Conservation (phyloP, 2,329 filamentous ascomycete genomes). For the Penicillium sp. region DNA sequence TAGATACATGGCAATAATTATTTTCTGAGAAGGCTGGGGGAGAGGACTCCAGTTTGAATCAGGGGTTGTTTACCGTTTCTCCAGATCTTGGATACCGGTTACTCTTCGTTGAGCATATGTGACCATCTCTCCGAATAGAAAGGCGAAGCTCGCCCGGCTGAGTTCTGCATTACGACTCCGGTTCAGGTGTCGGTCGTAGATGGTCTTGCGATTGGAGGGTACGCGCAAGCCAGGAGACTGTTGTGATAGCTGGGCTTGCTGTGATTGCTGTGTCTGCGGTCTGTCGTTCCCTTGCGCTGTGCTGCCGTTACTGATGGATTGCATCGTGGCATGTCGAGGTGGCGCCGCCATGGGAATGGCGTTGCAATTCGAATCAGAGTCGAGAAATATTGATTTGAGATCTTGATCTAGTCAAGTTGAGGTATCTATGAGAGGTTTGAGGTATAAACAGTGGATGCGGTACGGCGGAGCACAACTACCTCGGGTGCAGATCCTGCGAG, state of each 20-base stretch:
- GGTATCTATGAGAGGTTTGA: background rate
- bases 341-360: slow-evolving; percentile 28
- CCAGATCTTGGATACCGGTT: slow-evolving; percentile 88
- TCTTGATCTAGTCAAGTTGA: background rate
- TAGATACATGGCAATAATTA: background rate
- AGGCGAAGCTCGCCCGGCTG: slow-evolving; percentile 91
- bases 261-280: background rate
- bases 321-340: slow-evolving; percentile 32
- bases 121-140: slow-evolving; percentile 95
- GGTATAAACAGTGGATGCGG: slow-evolving; percentile 13
- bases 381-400: background rate
- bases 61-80: slow-evolving; percentile 66
- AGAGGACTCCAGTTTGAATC: background rate
- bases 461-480: slow-evolving; percentile 29
- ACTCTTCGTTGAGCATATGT: slow-evolving; percentile 88
- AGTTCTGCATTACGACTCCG: slow-evolving; percentile 83
- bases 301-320: slow-evolving; percentile 31
- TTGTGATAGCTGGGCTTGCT: slow-evolving; percentile 36
- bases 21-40: background rate
- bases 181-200: slow-evolving; percentile 94
- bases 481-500: slow-evolving; percentile 14
- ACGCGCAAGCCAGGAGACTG: slow-evolving; percentile 66
- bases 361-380: background rate
- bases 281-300: slow-evolving; percentile 20
- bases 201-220: slow-evolving; percentile 91